phyloP scores from a whole-genome alignment of 2,329 filamentous ascomycete genomes.

The Trichoderma atroviride region DNA sequence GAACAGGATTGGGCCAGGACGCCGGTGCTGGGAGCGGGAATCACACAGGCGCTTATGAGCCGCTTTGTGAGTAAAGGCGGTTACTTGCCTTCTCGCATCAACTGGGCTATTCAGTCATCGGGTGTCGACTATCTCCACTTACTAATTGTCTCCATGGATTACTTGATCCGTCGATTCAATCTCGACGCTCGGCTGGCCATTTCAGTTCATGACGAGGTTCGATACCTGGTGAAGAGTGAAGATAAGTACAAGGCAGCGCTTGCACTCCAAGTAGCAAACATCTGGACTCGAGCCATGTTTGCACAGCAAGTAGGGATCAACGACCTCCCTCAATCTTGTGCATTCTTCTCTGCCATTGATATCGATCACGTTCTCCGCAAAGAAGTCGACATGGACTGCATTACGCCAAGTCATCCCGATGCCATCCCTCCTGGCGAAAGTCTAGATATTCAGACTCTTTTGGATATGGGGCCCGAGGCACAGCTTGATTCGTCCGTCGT shows the following conservation, averaged over 20 bases:
- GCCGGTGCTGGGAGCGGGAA: slow-evolving; percentile 89
- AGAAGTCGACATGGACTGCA: slow-evolving; percentile 96
- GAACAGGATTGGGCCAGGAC: slow-evolving; percentile 90
- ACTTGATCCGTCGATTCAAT: slow-evolving; percentile 81
- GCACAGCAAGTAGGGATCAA: slow-evolving; percentile 94
- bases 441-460: slow-evolving; percentile 77
- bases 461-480: slow-evolving; percentile 71
- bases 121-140: slow-evolving; percentile 97
- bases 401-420: slow-evolving; percentile 82
- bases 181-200: slow-evolving; percentile 84
- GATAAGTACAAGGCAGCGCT: slow-evolving; percentile 90
- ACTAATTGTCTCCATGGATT: slow-evolving; percentile 92
- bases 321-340: slow-evolving; percentile 90
- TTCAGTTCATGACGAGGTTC: slow-evolving; percentile 96
- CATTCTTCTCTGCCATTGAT: slow-evolving; percentile 94
- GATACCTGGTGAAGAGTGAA: slow-evolving; percentile 82
- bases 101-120: slow-evolving; percentile 98
- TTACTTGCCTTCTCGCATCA: slow-evolving; percentile 95
- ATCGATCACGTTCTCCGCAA: slow-evolving; percentile 96
- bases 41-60: slow-evolving; percentile 91
- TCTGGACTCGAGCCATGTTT: slow-evolving; percentile 98
- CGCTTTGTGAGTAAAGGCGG: slow-evolving; percentile 85
- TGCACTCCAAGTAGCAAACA: slow-evolving; percentile 89
- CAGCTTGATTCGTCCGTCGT: slow-evolving; percentile 66
- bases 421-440: slow-evolving; percentile 84